A percentile compares a stretch with the other conserved stretches of the same genome.
Evolutionary conservation across 225 moss, liverwort and hornwort genomes (phyloP).

Genomic region (Neckera pumila): DNA sequence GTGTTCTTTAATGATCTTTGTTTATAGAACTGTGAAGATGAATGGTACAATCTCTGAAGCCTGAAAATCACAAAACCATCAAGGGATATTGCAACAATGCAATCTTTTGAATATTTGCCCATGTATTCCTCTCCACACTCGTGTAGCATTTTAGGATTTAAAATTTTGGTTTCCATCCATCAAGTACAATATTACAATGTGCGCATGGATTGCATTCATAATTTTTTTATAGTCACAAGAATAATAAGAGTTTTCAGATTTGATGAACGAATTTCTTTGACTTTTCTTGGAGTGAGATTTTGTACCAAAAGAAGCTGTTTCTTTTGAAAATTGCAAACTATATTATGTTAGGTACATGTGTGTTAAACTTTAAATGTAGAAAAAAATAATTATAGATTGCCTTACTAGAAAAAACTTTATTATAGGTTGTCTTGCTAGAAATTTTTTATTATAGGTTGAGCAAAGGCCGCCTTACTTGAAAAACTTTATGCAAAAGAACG

Average conservation of each 20-base stretch:
- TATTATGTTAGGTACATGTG: too few species aligned
- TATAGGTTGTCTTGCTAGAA: too few species aligned
- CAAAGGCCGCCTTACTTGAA: too few species aligned
- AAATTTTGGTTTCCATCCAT: not conserved
- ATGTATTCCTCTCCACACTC: not conserved
- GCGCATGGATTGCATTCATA: too few species aligned
- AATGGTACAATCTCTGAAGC: not conserved
- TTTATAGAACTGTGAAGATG: not conserved
- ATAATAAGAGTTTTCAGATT: too few species aligned
- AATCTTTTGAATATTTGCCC: not conserved
- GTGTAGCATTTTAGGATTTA: not conserved
- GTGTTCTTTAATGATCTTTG: not conserved
- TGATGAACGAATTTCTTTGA: too few species aligned
- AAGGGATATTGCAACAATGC: accelerated
- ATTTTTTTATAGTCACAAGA: too few species aligned
- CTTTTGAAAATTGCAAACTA: too few species aligned
- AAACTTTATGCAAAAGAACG: not conserved
- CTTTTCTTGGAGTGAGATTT: too few species aligned
- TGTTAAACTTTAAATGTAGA: not conserved
- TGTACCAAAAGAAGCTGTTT: accelerated
- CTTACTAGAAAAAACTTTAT: too few species aligned
- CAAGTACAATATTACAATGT: not conserved
- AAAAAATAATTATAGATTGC: too few species aligned
- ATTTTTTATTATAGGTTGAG: too few species aligned
- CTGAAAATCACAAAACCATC: not conserved